Evolutionary conservation across 139 green algal species (phyloP).

Genomic region (Chlorella sp.): DNA sequence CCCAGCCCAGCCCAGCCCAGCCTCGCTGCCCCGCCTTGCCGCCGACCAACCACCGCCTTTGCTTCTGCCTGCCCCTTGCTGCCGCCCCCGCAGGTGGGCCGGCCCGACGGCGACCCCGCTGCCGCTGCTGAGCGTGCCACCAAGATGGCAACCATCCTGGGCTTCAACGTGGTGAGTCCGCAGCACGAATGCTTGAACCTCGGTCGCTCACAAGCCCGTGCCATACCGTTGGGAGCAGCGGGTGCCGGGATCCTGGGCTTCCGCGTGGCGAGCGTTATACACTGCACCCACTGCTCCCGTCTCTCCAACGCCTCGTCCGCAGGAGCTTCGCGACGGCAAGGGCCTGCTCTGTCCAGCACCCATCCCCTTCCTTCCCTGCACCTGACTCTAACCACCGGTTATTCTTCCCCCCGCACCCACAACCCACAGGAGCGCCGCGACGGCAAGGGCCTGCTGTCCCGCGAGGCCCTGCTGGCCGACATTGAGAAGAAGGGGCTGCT

Average conservation of each 20-base stretch:
- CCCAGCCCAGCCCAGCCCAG: not conserved
- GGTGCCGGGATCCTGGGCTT: slow-evolving; percentile 93
- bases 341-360: not conserved
- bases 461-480: slow-evolving; percentile 82
- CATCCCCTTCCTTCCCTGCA: not conserved
- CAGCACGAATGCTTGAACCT: not conserved
- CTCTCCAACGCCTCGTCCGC: too few species aligned
- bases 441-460: slow-evolving; percentile 67
- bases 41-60: not conserved
- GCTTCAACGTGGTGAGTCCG: slow-evolving; percentile 76
- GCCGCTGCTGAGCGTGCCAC: slow-evolving; percentile 88
- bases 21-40: not conserved
- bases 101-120: slow-evolving; percentile 52
- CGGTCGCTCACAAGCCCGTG: not conserved
- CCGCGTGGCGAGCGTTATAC: slow-evolving; percentile 58
- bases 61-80: too few species aligned
- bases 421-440: slow-evolving; percentile 33
- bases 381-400: too few species aligned
- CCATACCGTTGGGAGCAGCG: not conserved
- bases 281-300: too few species aligned
- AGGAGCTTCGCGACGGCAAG: too few species aligned
- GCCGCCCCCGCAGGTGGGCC: not conserved
- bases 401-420: not conserved
- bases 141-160: slow-evolving; percentile 95
- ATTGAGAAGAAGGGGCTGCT: slow-evolving; percentile 85